A percentile compares a stretch with the other conserved stretches of the same genome.
Conservation (phyloP, 73 alveolate genomes). For the Paramecium octaurelia region DNA sequence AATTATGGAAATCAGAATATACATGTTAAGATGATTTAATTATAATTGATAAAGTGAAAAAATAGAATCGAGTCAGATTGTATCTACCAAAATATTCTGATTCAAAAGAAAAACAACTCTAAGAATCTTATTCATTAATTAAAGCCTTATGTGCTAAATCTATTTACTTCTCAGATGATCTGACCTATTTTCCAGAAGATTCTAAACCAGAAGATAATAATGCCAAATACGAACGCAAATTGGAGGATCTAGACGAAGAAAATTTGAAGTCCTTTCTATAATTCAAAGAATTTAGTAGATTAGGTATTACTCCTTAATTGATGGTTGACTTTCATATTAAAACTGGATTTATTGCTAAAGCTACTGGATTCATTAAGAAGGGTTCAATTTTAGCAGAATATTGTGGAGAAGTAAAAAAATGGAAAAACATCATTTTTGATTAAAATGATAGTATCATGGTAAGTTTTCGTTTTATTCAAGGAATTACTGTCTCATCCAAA, state of each 20-base stretch:
- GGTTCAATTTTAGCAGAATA: not conserved
- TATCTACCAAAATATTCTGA: not conserved
- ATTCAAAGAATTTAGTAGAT: not conserved
- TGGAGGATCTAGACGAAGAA: not conserved
- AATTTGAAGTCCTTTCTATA: not conserved
- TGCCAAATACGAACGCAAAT: not conserved
- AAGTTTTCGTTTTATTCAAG: not conserved
- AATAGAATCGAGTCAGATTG: not conserved
- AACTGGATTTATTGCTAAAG: slow-evolving; percentile 18
- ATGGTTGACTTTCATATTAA: not conserved
- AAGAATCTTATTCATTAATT: not conserved
- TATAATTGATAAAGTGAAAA: not conserved
- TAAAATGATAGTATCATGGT: slow-evolving; percentile 20
- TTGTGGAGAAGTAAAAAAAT: not conserved
- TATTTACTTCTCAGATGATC: slow-evolving; percentile 4
- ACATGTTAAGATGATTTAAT: slow-evolving; percentile 4
- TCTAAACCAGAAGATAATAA: slow-evolving; percentile 18
- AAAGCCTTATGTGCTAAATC: slow-evolving; percentile 13
- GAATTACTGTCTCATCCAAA: not conserved
- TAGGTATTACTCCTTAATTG: not conserved
- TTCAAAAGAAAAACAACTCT: not conserved
- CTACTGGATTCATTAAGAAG: not conserved
- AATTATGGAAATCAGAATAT: not conserved
- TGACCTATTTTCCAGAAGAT: not conserved
- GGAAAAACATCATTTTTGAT: slow-evolving; percentile 14